Evolutionary conservation across 768 basidiomycete genomes (phyloP), one percentile per base, ranked within the genome.

Genomic region (Sutorius australiensis): DNA sequence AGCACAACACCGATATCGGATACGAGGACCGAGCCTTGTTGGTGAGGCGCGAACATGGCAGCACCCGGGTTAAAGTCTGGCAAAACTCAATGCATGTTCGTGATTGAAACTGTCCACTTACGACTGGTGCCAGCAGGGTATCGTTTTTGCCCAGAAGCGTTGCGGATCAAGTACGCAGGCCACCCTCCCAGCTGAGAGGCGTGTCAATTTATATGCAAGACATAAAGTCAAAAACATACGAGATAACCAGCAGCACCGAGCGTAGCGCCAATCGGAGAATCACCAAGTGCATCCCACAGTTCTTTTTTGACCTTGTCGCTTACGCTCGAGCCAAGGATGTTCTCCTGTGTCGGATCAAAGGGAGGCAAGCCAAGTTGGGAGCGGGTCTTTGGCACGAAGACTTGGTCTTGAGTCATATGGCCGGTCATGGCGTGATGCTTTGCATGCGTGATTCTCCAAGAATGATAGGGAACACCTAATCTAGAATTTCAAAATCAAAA

Each of bases 371-470:
- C 82, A 19, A 80, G 70, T 34, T 89, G 75, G 12, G 86, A 84
- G 42, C 93, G 87, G n/a, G 95, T 95, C 60, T 80, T 72, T 45
- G 95, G 95, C 3, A 98, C 93, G 62, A 92, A 97, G 54, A 98
- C 95, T 67, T 98, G 94, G 61, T 98, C 95, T 60, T 94, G 85
- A 30, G 88, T 89, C 82, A 97, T 82, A 72, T 98, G 95, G 14
- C 80, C 89, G 5, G 94, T 97, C 0, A 89, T 86, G 14, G 95
- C 95, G 70, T 99, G 95, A 72, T 99, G 95, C 70, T 93, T 91
- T 24, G 81, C 92, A 68, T 98, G 95, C 4, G 85, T 86, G 66
- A 97, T 92, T 57, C 92, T 81, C 95, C 95, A 98, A 5, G 92
- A 90, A 67, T 98, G 93, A 74, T 92, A 99, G 6, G 95, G 95